Evolutionary conservation across 768 basidiomycete genomes (phyloP).

Genomic region (Naematelia encephala): DNA sequence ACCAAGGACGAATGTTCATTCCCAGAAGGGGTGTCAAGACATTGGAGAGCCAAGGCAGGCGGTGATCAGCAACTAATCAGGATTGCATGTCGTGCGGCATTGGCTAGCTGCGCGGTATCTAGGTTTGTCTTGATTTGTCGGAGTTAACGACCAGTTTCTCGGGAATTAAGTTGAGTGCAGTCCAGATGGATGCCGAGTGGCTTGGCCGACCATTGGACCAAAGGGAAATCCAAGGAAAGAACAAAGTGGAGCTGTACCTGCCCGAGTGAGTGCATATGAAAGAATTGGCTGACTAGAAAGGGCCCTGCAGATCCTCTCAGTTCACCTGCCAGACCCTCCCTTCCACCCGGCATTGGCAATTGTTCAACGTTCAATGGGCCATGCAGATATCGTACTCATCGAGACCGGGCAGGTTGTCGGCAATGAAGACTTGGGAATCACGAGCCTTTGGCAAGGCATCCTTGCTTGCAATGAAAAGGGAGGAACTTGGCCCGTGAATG

Average conservation of each 20-base stretch:
- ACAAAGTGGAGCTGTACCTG: conserved; percentile 25
- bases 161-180: conserved; percentile 15
- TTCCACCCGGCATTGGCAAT: conserved; percentile 22
- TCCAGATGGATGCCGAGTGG: conserved; percentile 29
- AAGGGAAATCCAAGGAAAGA: neutral
- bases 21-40: conserved; percentile 24
- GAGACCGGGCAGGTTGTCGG: conserved; percentile 38
- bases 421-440: conserved; percentile 27
- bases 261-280: conserved; percentile 27
- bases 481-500: neutral
- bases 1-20: conserved; percentile 24
- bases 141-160: conserved; percentile 23
- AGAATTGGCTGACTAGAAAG: conserved; percentile 10
- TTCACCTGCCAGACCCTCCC: conserved; percentile 10
- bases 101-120: conserved; percentile 27
- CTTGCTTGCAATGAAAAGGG: conserved; percentile 31
- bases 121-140: conserved; percentile 18
- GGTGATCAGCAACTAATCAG: neutral
- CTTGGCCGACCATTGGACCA: conserved; percentile 9
- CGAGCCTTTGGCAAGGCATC: conserved; percentile 34
- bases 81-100: conserved; percentile 24
- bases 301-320: conserved; percentile 26
- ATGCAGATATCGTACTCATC: conserved; percentile 22
- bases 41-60: neutral
- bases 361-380: conserved; percentile 22